Percentiles rank a stretch among this genome's conserved stretches.
These are phyloP conservation scores for Haplosporangium gracile DNA, from an alignment of 192 early-diverging fungal species.

Conservation along the genomic window DNA sequence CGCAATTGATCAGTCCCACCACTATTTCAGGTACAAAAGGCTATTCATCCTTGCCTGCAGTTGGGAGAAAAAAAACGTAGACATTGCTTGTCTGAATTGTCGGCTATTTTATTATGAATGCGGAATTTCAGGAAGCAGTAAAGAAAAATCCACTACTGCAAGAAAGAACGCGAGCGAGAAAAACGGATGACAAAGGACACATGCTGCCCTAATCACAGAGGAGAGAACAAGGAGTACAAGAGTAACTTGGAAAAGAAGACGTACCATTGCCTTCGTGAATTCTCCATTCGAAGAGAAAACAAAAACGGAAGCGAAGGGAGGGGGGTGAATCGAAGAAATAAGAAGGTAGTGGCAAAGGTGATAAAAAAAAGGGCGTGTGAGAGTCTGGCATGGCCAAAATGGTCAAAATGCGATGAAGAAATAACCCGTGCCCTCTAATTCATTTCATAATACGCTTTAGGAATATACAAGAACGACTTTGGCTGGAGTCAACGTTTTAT, in stretches of 20 bases:
- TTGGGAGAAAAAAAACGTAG: not conserved
- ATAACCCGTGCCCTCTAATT: no score
- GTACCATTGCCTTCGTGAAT: not conserved
- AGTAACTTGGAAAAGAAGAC: not conserved
- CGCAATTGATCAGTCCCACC: not conserved
- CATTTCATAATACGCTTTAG: no score
- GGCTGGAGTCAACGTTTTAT: no score
- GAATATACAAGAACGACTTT: no score
- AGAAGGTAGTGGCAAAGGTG: no score
- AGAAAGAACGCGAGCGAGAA: not conserved
- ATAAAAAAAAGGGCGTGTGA: no score
- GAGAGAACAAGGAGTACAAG: not conserved
- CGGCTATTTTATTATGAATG: conserved; percentile 6
- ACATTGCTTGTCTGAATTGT: not conserved
- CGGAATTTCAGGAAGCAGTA: not conserved
- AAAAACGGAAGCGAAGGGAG: no score
- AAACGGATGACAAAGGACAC: not conserved
- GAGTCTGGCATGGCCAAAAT: no score
- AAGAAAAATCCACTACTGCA: not conserved
- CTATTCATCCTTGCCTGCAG: no score
- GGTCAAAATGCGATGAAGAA: no score
- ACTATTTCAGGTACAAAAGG: not conserved
- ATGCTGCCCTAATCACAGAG: not conserved
- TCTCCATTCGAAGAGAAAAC: no score
- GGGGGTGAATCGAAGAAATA: no score